Evolutionary conservation across 2,329 filamentous ascomycete genomes (phyloP), one percentile per base, ranked within the genome.

Genomic region (Pseudocercospora fuligena): DNA sequence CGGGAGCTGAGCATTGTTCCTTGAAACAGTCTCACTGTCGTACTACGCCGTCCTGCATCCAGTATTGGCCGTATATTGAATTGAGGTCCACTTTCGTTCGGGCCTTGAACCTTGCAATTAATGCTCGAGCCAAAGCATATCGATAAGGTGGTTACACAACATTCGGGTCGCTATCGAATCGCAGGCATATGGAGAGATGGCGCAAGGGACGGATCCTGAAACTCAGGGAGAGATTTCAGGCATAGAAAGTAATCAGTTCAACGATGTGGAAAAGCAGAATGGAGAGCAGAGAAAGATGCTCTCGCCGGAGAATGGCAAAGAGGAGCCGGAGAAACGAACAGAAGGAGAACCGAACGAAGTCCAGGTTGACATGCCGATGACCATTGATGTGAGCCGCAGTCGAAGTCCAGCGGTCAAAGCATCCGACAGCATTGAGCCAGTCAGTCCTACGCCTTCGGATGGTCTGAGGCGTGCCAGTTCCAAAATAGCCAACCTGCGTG

Each of bases 401-500:
- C 56, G 31, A 58, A 43, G 36, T 43, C 53, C 23, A 53, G 61
- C 63, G 46, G 58, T 62, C 27, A 43, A 33, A 23, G 40, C 33
- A 4, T 49, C 46, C 8, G 56, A 63, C 46, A 58, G 58, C 61
- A 67, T 47, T 36, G 61, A 61, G 49, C 33, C 58, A 12, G 49
- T 49, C 36, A 68, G 63, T 63, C 47, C 66, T n/a, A 36, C 63
- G 19, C 31, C 60, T 23, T 62, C 65, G 29, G 65, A 63, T 43
- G 69, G 64, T 54, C 54, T 73, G 12, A 65, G 72, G 27, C 68
- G 70, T 36, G 70, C 69, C 23, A 69, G 68, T 29, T 71, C 72
- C 9, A 75, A 74, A 53, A 74, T 76, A n/a, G 74, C 74, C n/a
- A 72, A 67, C 57, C 62, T 76, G 47, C 67, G 72, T 40, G 73